A percentile compares a stretch with the other conserved stretches of the same genome.
Evolutionary conservation across 2,329 filamentous ascomycete species (phyloP).

Genomic region (Acrocalymma vagum): DNA sequence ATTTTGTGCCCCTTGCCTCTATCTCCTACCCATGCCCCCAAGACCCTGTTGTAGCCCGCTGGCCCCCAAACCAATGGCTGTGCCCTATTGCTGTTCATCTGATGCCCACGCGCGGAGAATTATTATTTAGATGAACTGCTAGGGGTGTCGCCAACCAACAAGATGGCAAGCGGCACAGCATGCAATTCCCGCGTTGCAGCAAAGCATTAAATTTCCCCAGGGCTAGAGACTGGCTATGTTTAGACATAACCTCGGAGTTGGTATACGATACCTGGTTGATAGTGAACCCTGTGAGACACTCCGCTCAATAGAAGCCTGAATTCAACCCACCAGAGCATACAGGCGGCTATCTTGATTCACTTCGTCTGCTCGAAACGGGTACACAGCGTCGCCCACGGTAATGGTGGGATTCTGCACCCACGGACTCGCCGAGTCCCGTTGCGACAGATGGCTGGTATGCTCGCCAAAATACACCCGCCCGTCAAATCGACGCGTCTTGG

Average conservation of each 20-base stretch:
- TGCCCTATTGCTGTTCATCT: constrained; percentile 24
- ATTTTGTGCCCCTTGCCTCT: no score
- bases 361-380: constrained; percentile 39
- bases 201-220: constrained; percentile 13
- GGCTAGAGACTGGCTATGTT: constrained; percentile 21
- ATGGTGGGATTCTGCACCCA: constrained; percentile 47
- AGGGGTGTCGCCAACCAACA: no score
- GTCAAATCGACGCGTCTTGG: constrained; percentile 83
- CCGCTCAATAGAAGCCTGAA: no score
- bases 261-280: no score
- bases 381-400: constrained; percentile 46
- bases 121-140: constrained; percentile 23
- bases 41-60: no score
- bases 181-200: no score
- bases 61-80: constrained; percentile 41
- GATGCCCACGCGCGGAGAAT: constrained; percentile 39
- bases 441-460: constrained; percentile 64
- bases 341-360: constrained; percentile 30
- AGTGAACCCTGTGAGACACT: no score
- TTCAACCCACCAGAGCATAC: constrained; percentile 34
- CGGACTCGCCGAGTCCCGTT: constrained; percentile 26
- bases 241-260: no score
- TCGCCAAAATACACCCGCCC: constrained; percentile 91
- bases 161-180: no score
- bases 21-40: no score